Evolutionary conservation across 208 protist genomes (phyloP).

Genomic region (Leishmania gerbilli): DNA sequence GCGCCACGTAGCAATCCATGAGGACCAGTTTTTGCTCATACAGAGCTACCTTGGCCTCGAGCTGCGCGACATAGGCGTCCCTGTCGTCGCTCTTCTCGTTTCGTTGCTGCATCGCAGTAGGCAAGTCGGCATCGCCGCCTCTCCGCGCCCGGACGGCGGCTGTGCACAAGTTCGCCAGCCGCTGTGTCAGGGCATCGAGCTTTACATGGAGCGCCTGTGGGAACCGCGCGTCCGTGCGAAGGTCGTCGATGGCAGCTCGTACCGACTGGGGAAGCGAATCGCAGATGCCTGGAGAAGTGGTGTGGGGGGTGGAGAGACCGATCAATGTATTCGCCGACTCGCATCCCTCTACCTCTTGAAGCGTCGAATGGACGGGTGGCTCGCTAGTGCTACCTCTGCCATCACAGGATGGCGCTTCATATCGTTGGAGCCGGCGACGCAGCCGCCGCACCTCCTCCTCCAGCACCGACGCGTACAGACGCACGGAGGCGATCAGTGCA

Average conservation of each 20-base stretch:
- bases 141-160: not conserved
- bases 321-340: not conserved
- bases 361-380: not conserved
- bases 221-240: conserved; percentile 4
- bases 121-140: not conserved
- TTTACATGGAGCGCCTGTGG: conserved; percentile 4
- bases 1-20: conserved; percentile 42
- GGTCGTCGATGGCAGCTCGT: not conserved
- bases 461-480: conserved; percentile 4
- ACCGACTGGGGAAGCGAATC: not conserved
- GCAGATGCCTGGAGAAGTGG: not conserved
- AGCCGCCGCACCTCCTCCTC: conserved; percentile 12
- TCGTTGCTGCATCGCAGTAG: not conserved
- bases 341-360: not conserved
- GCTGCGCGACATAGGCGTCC: conserved; percentile 26
- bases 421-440: not conserved
- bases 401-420: not conserved
- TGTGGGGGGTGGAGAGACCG: not conserved
- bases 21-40: conserved; percentile 42
- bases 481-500: not conserved
- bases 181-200: not conserved
- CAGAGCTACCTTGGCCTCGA: conserved; percentile 29
- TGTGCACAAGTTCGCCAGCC: not conserved
- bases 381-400: not conserved
- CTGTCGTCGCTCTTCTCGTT: conserved; percentile 16